Evolutionary conservation across 1,284 basidiomycete species (phyloP).

Genomic region (Apiotrichum brassicae): DNA sequence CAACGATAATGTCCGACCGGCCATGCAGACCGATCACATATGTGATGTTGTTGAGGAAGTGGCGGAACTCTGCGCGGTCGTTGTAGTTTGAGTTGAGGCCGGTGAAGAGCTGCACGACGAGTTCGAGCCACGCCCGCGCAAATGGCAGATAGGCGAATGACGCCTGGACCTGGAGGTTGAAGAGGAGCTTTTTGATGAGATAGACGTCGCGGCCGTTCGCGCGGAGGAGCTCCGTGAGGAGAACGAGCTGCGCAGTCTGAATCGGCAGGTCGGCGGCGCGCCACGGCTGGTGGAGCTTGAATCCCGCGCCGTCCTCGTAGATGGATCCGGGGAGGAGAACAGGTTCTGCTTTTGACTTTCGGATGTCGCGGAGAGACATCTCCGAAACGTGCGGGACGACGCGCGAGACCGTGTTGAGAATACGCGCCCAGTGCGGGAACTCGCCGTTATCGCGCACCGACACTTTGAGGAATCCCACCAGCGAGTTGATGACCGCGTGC

Average conservation of each 20-base stretch:
- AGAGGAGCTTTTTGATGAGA: slow-evolving; percentile 62
- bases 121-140: slow-evolving; percentile 62
- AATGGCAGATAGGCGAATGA: slow-evolving; percentile 43
- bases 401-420: slow-evolving; percentile 56
- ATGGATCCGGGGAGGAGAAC: slow-evolving; percentile 57
- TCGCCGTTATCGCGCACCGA: slow-evolving; percentile 52
- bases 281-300: slow-evolving; percentile 44
- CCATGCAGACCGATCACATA: slow-evolving; percentile 61
- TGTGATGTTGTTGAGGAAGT: slow-evolving; percentile 64
- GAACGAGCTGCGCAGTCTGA: slow-evolving; percentile 63
- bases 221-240: slow-evolving; percentile 61
- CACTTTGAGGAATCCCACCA: slow-evolving; percentile 63
- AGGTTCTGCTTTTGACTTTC: slow-evolving; percentile 64
- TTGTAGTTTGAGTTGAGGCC: slow-evolving; percentile 69
- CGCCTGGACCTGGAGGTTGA: slow-evolving; percentile 50
- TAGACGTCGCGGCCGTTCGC: slow-evolving; percentile 66
- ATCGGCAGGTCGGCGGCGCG: slow-evolving; percentile 56
- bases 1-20: slow-evolving; percentile 62
- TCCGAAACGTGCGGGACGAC: slow-evolving; percentile 61
- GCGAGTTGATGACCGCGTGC: slow-evolving; percentile 62
- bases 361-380: slow-evolving; percentile 65
- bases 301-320: slow-evolving; percentile 51
- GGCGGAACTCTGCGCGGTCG: slow-evolving; percentile 62
- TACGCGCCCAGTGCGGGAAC: slow-evolving; percentile 52
- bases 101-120: slow-evolving; percentile 65